These are phyloP conservation scores for Monosporascus ibericus DNA, from an alignment of 2,329 filamentous ascomycete genomes.

Conservation along the genomic window DNA sequence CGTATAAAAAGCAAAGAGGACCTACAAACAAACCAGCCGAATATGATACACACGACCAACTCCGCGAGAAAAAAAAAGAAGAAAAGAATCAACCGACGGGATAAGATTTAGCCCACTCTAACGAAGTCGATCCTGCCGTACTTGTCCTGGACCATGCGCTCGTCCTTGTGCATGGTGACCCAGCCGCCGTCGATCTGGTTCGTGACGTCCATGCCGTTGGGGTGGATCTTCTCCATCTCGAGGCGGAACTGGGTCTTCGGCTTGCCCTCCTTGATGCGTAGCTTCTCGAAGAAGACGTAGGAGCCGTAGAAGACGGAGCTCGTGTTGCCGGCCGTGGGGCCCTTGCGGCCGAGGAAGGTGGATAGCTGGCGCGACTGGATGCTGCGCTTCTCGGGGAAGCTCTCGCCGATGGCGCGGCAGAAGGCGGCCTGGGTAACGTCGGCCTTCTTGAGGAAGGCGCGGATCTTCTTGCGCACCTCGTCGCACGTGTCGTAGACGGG, in stretches of 20 bases:
- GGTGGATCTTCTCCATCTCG: conserved; percentile 42
- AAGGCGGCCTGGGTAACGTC: conserved; percentile 47
- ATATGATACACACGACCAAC: too few species aligned
- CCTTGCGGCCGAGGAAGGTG: conserved; percentile 45
- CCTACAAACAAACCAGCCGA: too few species aligned
- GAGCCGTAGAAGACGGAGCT: conserved; percentile 44
- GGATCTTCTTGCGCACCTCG: conserved; percentile 51
- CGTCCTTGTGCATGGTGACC: conserved; percentile 2
- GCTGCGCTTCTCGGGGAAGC: conserved; percentile 29
- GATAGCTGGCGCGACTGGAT: conserved; percentile 39
- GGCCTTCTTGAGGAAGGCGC: conserved; percentile 37
- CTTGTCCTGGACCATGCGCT: conserved; percentile 8
- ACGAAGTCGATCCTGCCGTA: conserved; percentile 10
- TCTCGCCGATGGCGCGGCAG: conserved; percentile 39
- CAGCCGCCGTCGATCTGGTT: background rate
- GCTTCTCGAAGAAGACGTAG: conserved; percentile 56
- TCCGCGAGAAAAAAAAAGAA: too few species aligned
- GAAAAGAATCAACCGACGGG: too few species aligned
- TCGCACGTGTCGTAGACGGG: conserved; percentile 52
- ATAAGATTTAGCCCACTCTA: background rate
- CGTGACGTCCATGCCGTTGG: conserved; percentile 19
- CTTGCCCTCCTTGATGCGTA: conserved; percentile 43
- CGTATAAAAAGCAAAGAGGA: too few species aligned
- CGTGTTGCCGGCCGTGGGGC: conserved; percentile 40
- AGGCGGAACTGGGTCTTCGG: conserved; percentile 43